phyloP scores from a whole-genome alignment of 306 rosid genomes.

The Quercus engelmannii region DNA sequence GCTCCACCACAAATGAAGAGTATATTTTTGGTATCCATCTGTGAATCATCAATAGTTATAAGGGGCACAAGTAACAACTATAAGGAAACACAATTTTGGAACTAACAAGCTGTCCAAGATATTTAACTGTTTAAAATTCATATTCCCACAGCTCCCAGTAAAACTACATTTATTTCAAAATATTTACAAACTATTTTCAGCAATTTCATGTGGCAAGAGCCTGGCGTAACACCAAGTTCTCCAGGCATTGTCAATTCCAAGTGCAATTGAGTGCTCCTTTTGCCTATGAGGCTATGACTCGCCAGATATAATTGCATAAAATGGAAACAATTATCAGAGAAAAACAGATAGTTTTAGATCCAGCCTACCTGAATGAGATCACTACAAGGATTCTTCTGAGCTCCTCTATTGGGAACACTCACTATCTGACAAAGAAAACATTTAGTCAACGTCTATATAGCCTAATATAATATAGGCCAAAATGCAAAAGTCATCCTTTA shows the following conservation, averaged over 20 bases:
- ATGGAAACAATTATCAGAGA: not conserved
- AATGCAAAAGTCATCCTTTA: no score
- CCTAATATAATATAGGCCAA: no score
- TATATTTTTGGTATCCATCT: slow-evolving; percentile 63
- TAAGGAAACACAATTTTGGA: slow-evolving; percentile 6
- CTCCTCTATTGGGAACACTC: slow-evolving; percentile 61
- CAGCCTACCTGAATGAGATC: slow-evolving; percentile 49
- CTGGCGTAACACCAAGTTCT: not conserved
- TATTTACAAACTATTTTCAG: not conserved
- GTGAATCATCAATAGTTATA: slow-evolving; percentile 16
- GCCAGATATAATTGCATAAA: not conserved
- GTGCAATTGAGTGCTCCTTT: not conserved
- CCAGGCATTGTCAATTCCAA: not conserved
- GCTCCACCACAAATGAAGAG: slow-evolving; percentile 74
- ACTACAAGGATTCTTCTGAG: slow-evolving; percentile 49
- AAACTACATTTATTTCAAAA: not conserved
- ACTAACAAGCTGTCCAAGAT: not conserved
- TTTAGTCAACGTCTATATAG: not conserved
- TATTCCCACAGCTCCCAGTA: not conserved
- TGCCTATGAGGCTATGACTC: not conserved
- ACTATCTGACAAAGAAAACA: slow-evolving; percentile 43
- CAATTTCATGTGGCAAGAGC: not conserved
- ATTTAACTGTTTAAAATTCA: not conserved
- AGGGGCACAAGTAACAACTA: slow-evolving; percentile 4
- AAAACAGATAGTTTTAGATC: not conserved